Percentiles rank a stretch among this genome's conserved stretches.
phyloP scores from a whole-genome alignment of 2,329 filamentous ascomycete genomes.

The Neophaeococcomyces aloes region DNA sequence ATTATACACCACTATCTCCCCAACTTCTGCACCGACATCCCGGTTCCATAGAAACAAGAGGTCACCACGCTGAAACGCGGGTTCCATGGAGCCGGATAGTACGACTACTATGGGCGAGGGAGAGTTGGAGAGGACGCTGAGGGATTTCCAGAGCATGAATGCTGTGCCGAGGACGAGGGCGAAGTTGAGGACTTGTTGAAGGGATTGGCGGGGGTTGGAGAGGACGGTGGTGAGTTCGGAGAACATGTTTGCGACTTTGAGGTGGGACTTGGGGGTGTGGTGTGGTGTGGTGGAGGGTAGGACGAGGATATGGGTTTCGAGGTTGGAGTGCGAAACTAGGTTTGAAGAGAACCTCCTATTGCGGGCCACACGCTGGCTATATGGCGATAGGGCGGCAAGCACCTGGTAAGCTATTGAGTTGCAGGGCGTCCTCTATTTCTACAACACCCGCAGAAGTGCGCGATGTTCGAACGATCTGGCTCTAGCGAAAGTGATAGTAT shows the following conservation, averaged over 20 bases:
- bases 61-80: constrained; percentile 55
- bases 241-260: constrained; percentile 48
- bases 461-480: no score
- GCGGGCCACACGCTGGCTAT: no score
- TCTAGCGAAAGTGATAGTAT: no score
- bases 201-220: constrained; percentile 65
- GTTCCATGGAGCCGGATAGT: constrained; percentile 58
- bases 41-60: constrained; percentile 56
- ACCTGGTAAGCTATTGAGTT: no score
- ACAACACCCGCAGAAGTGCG: no score
- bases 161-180: constrained; percentile 80
- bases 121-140: constrained; percentile 67
- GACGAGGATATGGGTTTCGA: no score
- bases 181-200: constrained; percentile 79
- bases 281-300: background rate
- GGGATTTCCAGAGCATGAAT: constrained; percentile 92
- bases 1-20: constrained; percentile 71
- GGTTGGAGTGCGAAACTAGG: no score
- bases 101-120: constrained; percentile 59
- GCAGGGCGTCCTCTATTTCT: no score
- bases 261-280: background rate
- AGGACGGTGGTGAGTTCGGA: constrained; percentile 49
- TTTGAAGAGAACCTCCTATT: no score
- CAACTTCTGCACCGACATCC: constrained; percentile 51
- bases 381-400: no score